Percentiles rank a stretch among this genome's conserved stretches.
Evolutionary conservation across 139 green algal genomes (phyloP).

Genomic region (Chlamydomonas schloesseri): DNA sequence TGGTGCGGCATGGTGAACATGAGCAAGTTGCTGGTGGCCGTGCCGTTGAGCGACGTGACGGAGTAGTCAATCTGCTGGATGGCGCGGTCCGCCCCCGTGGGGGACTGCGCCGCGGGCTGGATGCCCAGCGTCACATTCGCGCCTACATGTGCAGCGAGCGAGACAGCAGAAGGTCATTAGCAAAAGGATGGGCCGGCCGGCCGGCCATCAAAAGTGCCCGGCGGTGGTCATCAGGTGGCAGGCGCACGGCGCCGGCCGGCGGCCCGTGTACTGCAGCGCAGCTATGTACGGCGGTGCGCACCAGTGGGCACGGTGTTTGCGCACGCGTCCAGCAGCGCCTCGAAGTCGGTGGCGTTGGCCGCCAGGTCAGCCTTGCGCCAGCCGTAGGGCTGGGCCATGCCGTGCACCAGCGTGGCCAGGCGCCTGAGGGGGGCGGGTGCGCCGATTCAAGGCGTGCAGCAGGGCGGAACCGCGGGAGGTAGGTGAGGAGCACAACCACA

Average conservation of each 20-base stretch:
- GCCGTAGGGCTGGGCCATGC: conserved; percentile 25
- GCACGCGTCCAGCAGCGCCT: not conserved
- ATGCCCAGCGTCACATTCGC: not conserved
- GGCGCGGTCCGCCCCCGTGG: not conserved
- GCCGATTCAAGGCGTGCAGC: no score
- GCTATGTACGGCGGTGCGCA: not conserved
- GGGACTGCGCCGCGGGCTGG: not conserved
- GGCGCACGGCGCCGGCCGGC: no score
- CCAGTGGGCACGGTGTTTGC: conserved; percentile 1
- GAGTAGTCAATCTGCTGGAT: not conserved
- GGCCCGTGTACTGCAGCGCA: no score
- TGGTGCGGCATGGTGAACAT: conserved; percentile 36
- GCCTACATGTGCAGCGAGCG: no score
- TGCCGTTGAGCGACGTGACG: not conserved
- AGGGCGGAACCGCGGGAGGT: no score
- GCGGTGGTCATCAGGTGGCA: no score
- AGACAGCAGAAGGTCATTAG: no score
- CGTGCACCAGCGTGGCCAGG: not conserved
- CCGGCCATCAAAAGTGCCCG: no score
- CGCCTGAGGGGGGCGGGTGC: no score
- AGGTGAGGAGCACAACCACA: no score
- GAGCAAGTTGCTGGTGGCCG: not conserved
- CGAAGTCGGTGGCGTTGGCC: not conserved
- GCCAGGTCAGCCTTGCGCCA: conserved; percentile 1
- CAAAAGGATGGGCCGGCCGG: no score